These are phyloP conservation scores for Pterocarpus santalinus DNA, from an alignment of 306 rosid species.

Conservation along the genomic window DNA sequence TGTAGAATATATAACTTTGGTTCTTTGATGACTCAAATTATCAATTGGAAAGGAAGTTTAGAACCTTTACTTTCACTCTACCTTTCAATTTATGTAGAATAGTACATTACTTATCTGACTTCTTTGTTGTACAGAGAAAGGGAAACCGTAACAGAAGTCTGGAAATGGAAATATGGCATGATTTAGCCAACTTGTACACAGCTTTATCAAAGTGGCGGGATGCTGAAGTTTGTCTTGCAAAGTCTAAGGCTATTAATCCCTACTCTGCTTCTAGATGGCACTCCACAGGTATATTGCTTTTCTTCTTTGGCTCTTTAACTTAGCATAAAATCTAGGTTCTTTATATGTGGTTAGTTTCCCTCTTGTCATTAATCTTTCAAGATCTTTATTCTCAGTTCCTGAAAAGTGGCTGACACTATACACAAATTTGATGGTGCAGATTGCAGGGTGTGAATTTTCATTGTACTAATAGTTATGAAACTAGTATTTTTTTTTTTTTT, in stretches of 20 bases:
- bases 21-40: slow-evolving; percentile 12
- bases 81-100: neutral
- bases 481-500: no score
- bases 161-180: slow-evolving; percentile 96
- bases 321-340: neutral
- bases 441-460: neutral
- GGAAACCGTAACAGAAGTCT: slow-evolving; percentile 66
- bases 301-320: neutral
- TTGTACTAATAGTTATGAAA: neutral
- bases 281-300: slow-evolving; percentile 65
- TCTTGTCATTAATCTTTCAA: neutral
- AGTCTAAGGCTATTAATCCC: slow-evolving; percentile 78
- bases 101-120: slow-evolving; percentile 19
- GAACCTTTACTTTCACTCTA: slow-evolving; percentile 2
- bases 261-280: slow-evolving; percentile 93
- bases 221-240: slow-evolving; percentile 88
- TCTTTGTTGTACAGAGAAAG: slow-evolving; percentile 56
- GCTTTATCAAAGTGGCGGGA: slow-evolving; percentile 81
- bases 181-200: slow-evolving; percentile 77
- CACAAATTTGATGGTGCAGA: neutral
- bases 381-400: slow-evolving; percentile 12
- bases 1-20: neutral
- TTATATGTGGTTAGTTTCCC: neutral
- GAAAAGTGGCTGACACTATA: neutral
- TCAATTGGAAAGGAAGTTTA: slow-evolving; percentile 12